Percentiles rank a stretch among this genome's conserved stretches.
These are phyloP conservation scores for Endothia cerciana DNA, from an alignment of 2,329 filamentous ascomycete genomes.

Conservation along the genomic window DNA sequence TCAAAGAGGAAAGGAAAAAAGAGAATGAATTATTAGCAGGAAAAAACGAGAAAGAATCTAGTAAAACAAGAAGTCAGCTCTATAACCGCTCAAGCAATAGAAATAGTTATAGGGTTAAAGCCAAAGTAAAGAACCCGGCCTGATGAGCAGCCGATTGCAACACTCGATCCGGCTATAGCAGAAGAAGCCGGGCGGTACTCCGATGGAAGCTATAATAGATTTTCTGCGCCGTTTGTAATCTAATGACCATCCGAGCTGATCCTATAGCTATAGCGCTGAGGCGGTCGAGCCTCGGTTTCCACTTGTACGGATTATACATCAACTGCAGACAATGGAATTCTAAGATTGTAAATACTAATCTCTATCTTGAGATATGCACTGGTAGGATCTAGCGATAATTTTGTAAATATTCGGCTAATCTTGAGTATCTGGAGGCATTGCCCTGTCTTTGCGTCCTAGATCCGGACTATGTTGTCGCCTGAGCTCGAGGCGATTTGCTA, in stretches of 20 bases:
- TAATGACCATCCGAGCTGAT: background rate
- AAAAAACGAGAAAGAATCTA: background rate
- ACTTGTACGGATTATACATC: background rate
- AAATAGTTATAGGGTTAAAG: background rate
- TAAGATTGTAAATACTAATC: constrained; percentile 9
- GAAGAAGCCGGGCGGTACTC: background rate
- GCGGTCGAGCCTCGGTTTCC: background rate
- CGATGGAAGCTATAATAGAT: constrained; percentile 3
- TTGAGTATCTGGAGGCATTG: constrained; percentile 7
- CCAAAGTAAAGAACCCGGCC: background rate
- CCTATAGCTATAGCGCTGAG: background rate
- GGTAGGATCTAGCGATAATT: background rate
- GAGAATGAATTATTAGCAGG: background rate
- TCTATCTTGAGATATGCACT: background rate
- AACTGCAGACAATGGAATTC: background rate
- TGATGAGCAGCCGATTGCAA: background rate
- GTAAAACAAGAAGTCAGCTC: background rate
- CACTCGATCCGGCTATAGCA: background rate
- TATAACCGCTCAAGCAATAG: background rate
- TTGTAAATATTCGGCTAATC: background rate
- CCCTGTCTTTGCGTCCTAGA: too few species aligned
- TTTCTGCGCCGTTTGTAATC: background rate
- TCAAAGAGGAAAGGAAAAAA: background rate
- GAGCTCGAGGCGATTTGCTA: constrained; percentile 7
- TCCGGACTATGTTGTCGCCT: background rate